phyloP scores from a whole-genome alignment of 1,284 basidiomycete species.

The Sphagnurus paluster region DNA sequence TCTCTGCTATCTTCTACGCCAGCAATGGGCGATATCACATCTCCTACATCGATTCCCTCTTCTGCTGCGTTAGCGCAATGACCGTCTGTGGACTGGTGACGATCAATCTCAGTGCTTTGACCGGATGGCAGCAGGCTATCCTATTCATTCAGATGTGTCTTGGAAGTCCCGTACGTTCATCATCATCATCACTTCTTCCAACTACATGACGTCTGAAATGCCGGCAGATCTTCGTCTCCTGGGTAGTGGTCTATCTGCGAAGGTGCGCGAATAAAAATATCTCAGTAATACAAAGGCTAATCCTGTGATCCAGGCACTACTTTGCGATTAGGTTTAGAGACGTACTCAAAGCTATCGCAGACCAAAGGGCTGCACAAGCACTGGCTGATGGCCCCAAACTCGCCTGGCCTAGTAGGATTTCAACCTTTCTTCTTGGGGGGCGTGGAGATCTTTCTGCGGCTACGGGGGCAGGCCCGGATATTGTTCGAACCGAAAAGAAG shows the following conservation, averaged over 20 bases:
- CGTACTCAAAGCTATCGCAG: constrained; percentile 56
- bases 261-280: constrained; percentile 40
- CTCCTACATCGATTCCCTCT: constrained; percentile 74
- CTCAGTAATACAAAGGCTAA: constrained; percentile 9
- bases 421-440: constrained; percentile 32
- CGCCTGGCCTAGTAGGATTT: constrained; percentile 32
- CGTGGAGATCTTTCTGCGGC: constrained; percentile 21
- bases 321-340: constrained; percentile 75
- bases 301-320: constrained; percentile 53
- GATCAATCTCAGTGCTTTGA: constrained; percentile 72
- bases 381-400: constrained; percentile 18
- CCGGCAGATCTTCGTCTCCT: constrained; percentile 65
- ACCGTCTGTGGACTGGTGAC: constrained; percentile 78
- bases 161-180: constrained; percentile 65
- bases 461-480: neutral
- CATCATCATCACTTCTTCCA: neutral
- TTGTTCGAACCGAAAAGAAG: constrained; percentile 13
- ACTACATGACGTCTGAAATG: constrained; percentile 7
- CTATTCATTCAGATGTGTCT: constrained; percentile 73
- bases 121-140: constrained; percentile 75
- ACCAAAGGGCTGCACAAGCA: constrained; percentile 27
- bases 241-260: constrained; percentile 70
- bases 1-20: constrained; percentile 75
- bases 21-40: constrained; percentile 66
- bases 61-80: constrained; percentile 75